Conservation (phyloP, 73 alveolate genomes). For the Tetrahymena malaccensis region DNA sequence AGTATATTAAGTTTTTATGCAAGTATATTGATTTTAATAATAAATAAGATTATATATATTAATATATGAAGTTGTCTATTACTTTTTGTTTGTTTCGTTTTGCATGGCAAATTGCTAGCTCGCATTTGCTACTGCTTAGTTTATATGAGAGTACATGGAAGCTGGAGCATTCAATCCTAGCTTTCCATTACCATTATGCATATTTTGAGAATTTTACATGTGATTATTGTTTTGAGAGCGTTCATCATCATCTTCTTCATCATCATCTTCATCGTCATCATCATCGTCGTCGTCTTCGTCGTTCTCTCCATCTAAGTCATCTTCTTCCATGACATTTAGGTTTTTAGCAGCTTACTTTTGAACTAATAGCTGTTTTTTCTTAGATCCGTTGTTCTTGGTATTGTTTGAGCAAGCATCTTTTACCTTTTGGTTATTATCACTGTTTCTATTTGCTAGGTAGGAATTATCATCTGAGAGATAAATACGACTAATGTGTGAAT, state of each 20-base stretch:
- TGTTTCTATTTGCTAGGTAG: neutral
- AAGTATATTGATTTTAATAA: too few species aligned
- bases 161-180: neutral
- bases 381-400: neutral
- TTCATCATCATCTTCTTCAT: neutral
- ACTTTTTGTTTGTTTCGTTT: neutral
- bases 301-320: neutral
- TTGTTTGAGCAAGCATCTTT: neutral
- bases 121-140: neutral
- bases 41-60: neutral
- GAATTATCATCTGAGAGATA: neutral
- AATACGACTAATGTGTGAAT: slow-evolving; percentile 24
- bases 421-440: neutral
- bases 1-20: neutral
- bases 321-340: neutral
- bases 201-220: neutral
- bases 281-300: neutral
- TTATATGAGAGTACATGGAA: neutral
- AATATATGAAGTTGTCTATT: neutral
- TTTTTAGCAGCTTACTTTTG: neutral
- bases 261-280: neutral
- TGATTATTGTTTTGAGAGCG: neutral
- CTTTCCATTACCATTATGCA: neutral
- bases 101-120: neutral
- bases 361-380: neutral